A percentile compares a stretch with the other conserved stretches of the same genome.
These are phyloP conservation scores for Haplosporangium sp. DNA, from an alignment of 371 early-diverging fungal species.

Conservation along the genomic window DNA sequence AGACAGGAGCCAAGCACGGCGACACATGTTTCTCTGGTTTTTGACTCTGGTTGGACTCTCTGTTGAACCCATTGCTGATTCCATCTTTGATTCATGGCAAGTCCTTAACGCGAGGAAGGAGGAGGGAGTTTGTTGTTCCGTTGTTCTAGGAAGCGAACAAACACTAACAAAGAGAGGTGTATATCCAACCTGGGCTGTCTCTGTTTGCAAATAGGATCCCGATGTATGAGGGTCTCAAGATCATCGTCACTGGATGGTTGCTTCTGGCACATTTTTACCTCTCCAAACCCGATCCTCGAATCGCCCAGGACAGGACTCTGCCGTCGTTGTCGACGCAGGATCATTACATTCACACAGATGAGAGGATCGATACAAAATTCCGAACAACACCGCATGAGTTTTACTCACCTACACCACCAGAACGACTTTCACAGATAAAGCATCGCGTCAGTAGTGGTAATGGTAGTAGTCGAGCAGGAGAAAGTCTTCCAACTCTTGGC, in stretches of 20 bases:
- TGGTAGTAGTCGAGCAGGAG: neutral
- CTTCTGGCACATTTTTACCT: slow-evolving; percentile 41
- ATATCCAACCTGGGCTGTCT: neutral
- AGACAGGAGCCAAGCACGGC: slow-evolving; percentile 35
- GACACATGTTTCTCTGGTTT: slow-evolving; percentile 47
- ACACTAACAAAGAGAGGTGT: neutral
- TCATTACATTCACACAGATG: neutral
- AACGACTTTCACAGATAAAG: slow-evolving; percentile 1
- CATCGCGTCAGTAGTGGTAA: neutral
- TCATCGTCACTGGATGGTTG: slow-evolving; percentile 37
- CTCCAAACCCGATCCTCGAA: slow-evolving; percentile 10
- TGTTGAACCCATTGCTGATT: slow-evolving; percentile 39
- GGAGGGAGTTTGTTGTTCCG: neutral
- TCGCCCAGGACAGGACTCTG: neutral
- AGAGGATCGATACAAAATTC: neutral
- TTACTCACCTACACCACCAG: neutral
- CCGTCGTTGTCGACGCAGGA: neutral
- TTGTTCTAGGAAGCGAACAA: neutral
- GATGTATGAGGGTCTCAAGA: slow-evolving; percentile 42
- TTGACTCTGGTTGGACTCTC: slow-evolving; percentile 34
- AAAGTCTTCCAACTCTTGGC: neutral
- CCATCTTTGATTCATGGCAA: slow-evolving; percentile 25
- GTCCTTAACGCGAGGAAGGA: neutral
- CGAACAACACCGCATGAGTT: neutral
- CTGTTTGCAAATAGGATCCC: slow-evolving; percentile 14